Percentiles rank a stretch among this genome's conserved stretches.
Conservation (phyloP, 768 basidiomycete species). For the Pleurotus djamor region DNA sequence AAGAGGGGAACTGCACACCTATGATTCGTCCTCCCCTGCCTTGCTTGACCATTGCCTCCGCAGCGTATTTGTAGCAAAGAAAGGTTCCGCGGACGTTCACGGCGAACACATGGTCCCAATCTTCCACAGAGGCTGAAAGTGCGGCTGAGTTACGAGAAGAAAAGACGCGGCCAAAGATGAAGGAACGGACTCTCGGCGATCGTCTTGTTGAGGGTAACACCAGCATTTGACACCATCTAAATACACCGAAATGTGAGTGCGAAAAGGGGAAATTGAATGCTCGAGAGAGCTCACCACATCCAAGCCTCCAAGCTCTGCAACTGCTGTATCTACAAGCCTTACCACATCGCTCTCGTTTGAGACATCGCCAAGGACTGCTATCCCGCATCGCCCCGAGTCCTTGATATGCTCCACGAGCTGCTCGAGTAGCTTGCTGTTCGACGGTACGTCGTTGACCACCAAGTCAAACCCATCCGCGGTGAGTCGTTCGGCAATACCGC, state of each 20-base stretch:
- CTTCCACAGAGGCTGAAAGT: slow-evolving; percentile 16
- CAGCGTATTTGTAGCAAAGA: slow-evolving; percentile 31
- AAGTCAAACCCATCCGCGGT: slow-evolving; percentile 45
- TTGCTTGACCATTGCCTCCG: slow-evolving; percentile 24
- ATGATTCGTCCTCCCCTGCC: slow-evolving; percentile 12
- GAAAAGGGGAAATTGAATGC: background rate
- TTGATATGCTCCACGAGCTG: slow-evolving; percentile 23
- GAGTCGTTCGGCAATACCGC: slow-evolving; percentile 43
- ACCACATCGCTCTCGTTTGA: slow-evolving; percentile 38
- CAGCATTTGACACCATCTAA: slow-evolving; percentile 47
- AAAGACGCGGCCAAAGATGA: background rate
- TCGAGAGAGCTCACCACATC: slow-evolving; percentile 37
- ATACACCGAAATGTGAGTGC: background rate
- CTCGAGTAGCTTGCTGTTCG: slow-evolving; percentile 22
- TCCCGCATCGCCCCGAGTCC: slow-evolving; percentile 19
- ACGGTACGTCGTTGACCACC: slow-evolving; percentile 40
- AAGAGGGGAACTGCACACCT: background rate
- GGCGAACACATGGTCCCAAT: slow-evolving; percentile 23
- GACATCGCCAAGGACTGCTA: slow-evolving; percentile 33
- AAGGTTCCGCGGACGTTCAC: slow-evolving; percentile 28
- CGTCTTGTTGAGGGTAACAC: slow-evolving; percentile 18
- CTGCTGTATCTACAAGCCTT: slow-evolving; percentile 29
- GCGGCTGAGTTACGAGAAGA: background rate
- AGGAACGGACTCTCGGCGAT: slow-evolving; percentile 17
- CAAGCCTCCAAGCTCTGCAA: slow-evolving; percentile 35